phyloP scores from a whole-genome alignment of 2,329 filamentous ascomycete species.

The Mariannaea elegans region DNA sequence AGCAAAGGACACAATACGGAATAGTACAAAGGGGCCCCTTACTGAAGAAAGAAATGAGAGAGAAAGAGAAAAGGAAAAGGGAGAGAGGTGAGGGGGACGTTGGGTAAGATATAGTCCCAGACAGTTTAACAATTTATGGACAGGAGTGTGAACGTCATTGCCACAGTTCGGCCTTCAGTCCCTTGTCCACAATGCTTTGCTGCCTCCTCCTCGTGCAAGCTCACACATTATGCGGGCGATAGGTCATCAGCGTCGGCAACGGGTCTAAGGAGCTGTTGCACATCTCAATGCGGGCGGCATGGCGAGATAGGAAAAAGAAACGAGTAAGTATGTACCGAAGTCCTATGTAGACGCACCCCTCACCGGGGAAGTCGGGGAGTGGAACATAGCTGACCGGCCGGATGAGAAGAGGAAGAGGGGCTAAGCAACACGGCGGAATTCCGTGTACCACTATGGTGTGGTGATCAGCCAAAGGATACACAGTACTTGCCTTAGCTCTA shows the following conservation, averaged over 20 bases:
- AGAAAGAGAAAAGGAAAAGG: background rate
- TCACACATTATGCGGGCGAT: conserved; percentile 39
- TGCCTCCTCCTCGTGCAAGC: conserved; percentile 28
- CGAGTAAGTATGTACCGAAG: background rate
- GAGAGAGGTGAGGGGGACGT: background rate
- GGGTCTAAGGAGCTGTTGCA: conserved; percentile 28
- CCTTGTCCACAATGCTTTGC: conserved; percentile 19
- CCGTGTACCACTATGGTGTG: conserved; percentile 1
- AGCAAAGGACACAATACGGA: background rate
- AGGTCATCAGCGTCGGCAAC: conserved; percentile 17
- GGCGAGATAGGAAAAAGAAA: conserved; percentile 9
- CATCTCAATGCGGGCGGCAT: conserved; percentile 24
- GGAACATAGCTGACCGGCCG: conserved; percentile 1
- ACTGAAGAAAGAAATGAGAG: background rate
- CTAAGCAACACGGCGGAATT: background rate
- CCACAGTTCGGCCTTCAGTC: background rate
- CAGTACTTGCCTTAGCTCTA: background rate
- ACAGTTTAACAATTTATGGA: conserved; percentile 4
- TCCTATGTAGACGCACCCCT: background rate
- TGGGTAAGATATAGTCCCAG: conserved; percentile 14
- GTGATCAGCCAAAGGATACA: background rate
- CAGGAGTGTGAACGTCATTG: background rate
- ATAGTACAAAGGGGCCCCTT: background rate
- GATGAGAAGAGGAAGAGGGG: conserved; percentile 1
- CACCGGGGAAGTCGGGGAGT: background rate